phyloP scores from a whole-genome alignment of 176 grass and related monocot species.

The Paspalum vaginatum region DNA sequence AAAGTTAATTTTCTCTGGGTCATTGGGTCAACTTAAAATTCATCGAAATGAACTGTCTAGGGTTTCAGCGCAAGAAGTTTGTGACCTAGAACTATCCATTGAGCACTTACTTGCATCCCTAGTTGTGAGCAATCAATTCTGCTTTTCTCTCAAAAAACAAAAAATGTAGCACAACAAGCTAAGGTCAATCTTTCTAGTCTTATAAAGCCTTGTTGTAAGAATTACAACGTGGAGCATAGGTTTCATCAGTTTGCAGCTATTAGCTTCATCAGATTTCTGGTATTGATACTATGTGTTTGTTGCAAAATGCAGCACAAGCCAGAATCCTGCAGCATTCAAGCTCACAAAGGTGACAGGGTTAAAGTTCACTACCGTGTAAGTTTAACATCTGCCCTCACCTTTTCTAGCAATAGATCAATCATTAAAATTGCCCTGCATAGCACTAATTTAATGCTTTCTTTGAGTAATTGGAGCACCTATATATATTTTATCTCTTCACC shows the following conservation, averaged over 20 bases:
- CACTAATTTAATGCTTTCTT: not conserved
- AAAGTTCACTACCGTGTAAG: constrained; percentile 99
- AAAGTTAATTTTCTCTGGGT: too few relatives aligned
- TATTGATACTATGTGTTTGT: constrained; percentile 1
- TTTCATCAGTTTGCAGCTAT: not conserved
- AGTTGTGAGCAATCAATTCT: too few relatives aligned
- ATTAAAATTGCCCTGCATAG: not conserved
- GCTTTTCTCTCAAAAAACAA: not conserved
- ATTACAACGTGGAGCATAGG: not conserved
- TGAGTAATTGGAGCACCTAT: not conserved
- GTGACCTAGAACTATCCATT: too few relatives aligned
- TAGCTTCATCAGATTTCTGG: not conserved
- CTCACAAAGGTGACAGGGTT: constrained; percentile 94
- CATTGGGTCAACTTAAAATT: too few relatives aligned
- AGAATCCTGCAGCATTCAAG: constrained; percentile 83
- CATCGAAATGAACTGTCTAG: too few relatives aligned
- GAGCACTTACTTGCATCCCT: too few relatives aligned
- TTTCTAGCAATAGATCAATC: not conserved
- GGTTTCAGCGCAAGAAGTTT: too few relatives aligned
- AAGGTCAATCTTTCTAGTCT: not conserved
- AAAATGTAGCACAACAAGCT: not conserved
- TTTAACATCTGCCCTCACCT: constrained; percentile 26
- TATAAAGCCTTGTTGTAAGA: not conserved
- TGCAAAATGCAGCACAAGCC: constrained; percentile 76
- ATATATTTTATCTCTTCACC: constrained; percentile 1